Conservation (phyloP, 345 rosid species). For the Toxicodendron radicans region DNA sequence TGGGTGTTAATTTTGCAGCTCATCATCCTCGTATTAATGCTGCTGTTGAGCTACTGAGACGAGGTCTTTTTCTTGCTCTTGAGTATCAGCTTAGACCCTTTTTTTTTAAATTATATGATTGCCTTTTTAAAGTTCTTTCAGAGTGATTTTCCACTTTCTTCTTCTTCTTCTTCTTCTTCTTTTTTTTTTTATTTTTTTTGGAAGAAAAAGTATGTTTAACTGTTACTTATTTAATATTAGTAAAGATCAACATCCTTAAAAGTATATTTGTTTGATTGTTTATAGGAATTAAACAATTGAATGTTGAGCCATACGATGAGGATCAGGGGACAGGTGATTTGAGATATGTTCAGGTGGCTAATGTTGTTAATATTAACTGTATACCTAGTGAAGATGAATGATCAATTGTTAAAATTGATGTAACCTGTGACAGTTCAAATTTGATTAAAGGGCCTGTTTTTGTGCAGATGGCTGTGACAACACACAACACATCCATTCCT, state of each 20-base stretch:
- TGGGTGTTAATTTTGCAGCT: conserved; percentile 48
- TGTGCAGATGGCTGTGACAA: conserved; percentile 89
- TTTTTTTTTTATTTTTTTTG: too few relatives aligned
- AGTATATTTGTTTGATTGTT: conserved; percentile 1
- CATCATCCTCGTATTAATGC: conserved; percentile 92
- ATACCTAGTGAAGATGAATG: neutral
- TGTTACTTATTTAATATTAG: neutral
- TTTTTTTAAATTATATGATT: neutral
- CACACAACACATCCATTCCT: conserved; percentile 74
- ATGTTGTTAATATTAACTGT: neutral
- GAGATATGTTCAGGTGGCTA: conserved; percentile 83
- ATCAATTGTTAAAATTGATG: neutral
- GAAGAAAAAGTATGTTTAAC: too few relatives aligned
- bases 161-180: neutral
- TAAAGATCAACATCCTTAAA: neutral
- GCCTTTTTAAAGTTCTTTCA: neutral
- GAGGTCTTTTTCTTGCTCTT: conserved; percentile 39
- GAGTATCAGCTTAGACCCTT: neutral
- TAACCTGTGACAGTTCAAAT: neutral
- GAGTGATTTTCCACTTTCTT: neutral
- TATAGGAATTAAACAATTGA: conserved; percentile 65
- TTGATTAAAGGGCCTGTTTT: conserved; percentile 29
- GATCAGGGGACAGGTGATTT: conserved; percentile 82
- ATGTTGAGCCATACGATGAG: conserved; percentile 76
- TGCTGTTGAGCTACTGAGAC: conserved; percentile 73